A percentile compares a stretch with the other conserved stretches of the same genome.
These are phyloP conservation scores for Coelastrella sp. DNA, from an alignment of 139 green algal genomes.

Conservation along the genomic window DNA sequence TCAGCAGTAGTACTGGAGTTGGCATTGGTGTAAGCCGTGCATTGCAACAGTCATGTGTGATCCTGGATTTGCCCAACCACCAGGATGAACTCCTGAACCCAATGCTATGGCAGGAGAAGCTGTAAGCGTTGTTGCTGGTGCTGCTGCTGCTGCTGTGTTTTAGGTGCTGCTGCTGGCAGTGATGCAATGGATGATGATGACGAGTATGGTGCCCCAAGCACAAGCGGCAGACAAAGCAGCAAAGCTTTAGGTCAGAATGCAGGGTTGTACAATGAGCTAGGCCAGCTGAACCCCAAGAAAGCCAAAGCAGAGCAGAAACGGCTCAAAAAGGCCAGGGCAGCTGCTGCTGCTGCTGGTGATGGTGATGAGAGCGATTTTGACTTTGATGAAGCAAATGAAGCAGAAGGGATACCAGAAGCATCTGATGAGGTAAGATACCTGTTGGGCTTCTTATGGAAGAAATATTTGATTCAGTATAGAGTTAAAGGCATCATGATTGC, in stretches of 20 bases:
- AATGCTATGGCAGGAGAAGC: too few species aligned
- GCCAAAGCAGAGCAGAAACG: constrained; percentile 63
- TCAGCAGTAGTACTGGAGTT: too few species aligned
- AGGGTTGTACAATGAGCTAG: constrained; percentile 79
- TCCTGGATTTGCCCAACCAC: too few species aligned
- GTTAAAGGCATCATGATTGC: too few species aligned
- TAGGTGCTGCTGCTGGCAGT: not conserved
- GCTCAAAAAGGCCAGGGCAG: constrained; percentile 55
- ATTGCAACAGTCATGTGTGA: too few species aligned
- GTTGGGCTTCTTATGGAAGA: too few species aligned
- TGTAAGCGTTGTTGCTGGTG: not conserved
- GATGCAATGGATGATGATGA: constrained; percentile 49
- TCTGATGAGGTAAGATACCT: not conserved
- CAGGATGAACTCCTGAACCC: too few species aligned
- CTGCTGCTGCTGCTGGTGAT: constrained; percentile 34
- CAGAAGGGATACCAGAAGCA: constrained; percentile 37
- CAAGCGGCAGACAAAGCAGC: constrained; percentile 30
- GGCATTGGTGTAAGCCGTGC: too few species aligned
- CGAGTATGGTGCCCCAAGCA: constrained; percentile 41
- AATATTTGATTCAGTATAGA: too few species aligned
- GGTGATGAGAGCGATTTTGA: constrained; percentile 57
- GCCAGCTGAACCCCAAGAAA: constrained; percentile 86
- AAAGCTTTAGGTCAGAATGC: not conserved
- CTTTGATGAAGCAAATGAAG: constrained; percentile 60
- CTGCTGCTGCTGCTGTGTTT: not conserved